These are phyloP conservation scores for Barbatosphaeria neglecta DNA, from an alignment of 495 filamentous ascomycete species.

Conservation along the genomic window DNA sequence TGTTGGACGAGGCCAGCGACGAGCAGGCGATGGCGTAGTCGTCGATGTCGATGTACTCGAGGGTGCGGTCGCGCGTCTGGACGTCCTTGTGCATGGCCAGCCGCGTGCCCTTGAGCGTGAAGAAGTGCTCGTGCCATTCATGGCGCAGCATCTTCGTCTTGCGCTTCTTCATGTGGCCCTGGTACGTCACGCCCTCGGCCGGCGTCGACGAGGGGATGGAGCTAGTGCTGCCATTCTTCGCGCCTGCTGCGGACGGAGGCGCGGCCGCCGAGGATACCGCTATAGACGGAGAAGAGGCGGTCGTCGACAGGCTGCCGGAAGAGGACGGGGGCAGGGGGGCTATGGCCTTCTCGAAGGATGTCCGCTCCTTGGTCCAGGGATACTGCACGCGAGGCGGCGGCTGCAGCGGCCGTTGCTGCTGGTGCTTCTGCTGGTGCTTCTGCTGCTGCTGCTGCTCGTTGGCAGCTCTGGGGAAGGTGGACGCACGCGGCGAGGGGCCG, in stretches of 20 bases:
- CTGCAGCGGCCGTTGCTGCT: conserved; percentile 20
- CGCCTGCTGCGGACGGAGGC: conserved; percentile 13
- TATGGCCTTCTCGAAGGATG: conserved; percentile 25
- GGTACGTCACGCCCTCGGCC: conserved; percentile 46
- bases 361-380: conserved; percentile 31
- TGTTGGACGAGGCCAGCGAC: conserved; percentile 54
- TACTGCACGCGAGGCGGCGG: conserved; percentile 36
- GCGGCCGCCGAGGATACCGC: conserved; percentile 47
- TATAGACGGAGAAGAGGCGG: conserved; percentile 19
- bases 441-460: not conserved
- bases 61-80: conserved; percentile 39
- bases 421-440: not conserved
- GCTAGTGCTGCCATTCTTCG: too few relatives aligned
- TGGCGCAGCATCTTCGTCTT: conserved; percentile 80
- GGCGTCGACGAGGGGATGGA: conserved; percentile 23
- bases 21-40: conserved; percentile 92
- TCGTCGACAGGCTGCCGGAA: conserved; percentile 4
- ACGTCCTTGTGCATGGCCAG: conserved; percentile 73
- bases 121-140: conserved; percentile 87
- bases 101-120: conserved; percentile 71
- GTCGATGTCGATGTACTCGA: conserved; percentile 86
- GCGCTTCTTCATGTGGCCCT: conserved; percentile 90
- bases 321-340: conserved; percentile 14
- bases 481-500: conserved; percentile 9
- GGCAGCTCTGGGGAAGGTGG: conserved; percentile 15